A percentile compares a stretch with the other conserved stretches of the same genome.
Conservation (phyloP, 2,329 filamentous ascomycete species). For the Stachybotrys chlorohalonatus region DNA sequence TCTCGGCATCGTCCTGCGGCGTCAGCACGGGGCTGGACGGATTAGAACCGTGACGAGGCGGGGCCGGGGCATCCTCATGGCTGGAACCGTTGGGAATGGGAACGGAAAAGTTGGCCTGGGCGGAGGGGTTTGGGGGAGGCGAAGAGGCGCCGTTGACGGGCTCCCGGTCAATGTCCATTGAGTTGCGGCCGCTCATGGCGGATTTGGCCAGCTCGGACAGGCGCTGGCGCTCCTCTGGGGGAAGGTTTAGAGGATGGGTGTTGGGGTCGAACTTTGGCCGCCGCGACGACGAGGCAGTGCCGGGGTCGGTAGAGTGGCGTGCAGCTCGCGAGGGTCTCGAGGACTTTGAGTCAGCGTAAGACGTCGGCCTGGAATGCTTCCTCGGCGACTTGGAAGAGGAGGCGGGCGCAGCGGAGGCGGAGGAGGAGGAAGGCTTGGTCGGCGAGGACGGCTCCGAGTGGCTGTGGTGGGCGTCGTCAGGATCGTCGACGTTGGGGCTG, state of each 20-base stretch:
- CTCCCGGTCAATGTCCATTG: constrained; percentile 73
- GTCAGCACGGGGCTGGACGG: constrained; percentile 48
- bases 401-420: constrained; percentile 5
- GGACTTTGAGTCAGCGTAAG: constrained; percentile 17
- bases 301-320: constrained; percentile 39
- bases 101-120: constrained; percentile 38
- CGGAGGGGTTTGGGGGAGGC: constrained; percentile 35
- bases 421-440: constrained; percentile 25
- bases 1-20: constrained; percentile 68
- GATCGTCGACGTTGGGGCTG: constrained; percentile 25
- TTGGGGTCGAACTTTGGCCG: constrained; percentile 54
- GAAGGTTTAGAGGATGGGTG: constrained; percentile 82
- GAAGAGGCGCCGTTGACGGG: constrained; percentile 42
- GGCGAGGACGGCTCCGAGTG: constrained; percentile 26
- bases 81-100: constrained; percentile 41
- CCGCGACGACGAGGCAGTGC: constrained; percentile 28
- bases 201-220: constrained; percentile 56
- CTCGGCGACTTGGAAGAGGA: constrained; percentile 22
- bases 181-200: constrained; percentile 49
- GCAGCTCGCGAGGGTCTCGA: constrained; percentile 35
- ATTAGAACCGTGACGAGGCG: constrained; percentile 63
- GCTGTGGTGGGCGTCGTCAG: constrained; percentile 24
- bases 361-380: constrained; percentile 20
- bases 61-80: constrained; percentile 46
- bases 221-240: constrained; percentile 77